Evolutionary conservation across 2,329 filamentous ascomycete species (phyloP).

Genomic region (Hymenoscyphus albidus): DNA sequence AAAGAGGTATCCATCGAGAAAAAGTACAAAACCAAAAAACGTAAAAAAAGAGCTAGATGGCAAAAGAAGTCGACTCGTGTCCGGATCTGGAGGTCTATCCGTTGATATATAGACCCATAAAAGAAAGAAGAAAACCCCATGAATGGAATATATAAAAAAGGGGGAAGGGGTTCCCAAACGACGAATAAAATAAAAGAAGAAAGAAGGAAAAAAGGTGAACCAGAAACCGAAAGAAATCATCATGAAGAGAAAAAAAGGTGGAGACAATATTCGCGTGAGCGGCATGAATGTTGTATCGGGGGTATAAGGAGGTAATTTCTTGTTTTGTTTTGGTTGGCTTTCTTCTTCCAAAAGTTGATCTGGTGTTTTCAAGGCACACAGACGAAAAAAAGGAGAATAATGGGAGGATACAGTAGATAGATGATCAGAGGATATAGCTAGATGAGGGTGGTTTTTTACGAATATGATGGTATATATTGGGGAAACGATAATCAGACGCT

Average conservation of each 20-base stretch:
- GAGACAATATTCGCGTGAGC: constrained; percentile 30
- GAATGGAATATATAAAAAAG: neutral
- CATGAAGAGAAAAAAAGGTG: constrained; percentile 12
- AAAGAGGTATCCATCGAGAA: neutral
- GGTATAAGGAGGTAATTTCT: constrained; percentile 25
- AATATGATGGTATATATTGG: too few relatives aligned
- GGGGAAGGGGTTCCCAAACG: neutral
- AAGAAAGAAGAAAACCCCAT: neutral
- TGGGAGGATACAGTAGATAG: too few relatives aligned
- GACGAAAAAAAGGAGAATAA: too few relatives aligned
- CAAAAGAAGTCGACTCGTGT: too few relatives aligned
- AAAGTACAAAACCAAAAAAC: neutral
- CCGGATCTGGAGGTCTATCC: too few relatives aligned
- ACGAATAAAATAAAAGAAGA: neutral
- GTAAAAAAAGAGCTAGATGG: neutral
- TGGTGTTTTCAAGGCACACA: too few relatives aligned
- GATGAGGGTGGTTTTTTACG: too few relatives aligned
- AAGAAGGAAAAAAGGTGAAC: neutral
- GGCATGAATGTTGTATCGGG: constrained; percentile 25
- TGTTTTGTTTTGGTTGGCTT: neutral
- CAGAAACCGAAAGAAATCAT: constrained; percentile 5
- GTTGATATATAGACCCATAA: neutral
- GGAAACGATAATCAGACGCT: too few relatives aligned
- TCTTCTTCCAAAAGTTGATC: neutral
- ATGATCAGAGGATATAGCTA: too few relatives aligned